These are phyloP conservation scores for Epichloe baconii DNA, from an alignment of 2,329 filamentous ascomycete genomes.

Conservation along the genomic window DNA sequence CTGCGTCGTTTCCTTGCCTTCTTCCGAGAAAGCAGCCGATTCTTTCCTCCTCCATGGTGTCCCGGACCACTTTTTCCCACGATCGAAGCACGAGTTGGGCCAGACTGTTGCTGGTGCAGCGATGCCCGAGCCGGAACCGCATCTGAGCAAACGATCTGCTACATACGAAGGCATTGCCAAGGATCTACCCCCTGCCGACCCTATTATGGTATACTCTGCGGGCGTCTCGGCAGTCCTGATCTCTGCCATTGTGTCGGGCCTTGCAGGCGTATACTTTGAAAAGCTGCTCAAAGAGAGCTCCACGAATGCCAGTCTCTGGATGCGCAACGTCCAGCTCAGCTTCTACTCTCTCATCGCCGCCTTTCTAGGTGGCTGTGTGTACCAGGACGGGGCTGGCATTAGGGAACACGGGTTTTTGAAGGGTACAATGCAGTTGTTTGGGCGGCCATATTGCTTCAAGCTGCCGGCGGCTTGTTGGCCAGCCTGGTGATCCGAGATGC, in stretches of 20 bases:
- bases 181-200: constrained; percentile 33
- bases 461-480: constrained; percentile 70
- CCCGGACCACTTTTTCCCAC: constrained; percentile 57
- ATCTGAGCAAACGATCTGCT: constrained; percentile 54
- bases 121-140: constrained; percentile 9
- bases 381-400: constrained; percentile 77
- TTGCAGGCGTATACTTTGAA: constrained; percentile 80
- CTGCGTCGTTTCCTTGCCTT: constrained; percentile 70
- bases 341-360: constrained; percentile 90
- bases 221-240: constrained; percentile 68
- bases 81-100: constrained; percentile 65
- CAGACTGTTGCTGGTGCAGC: constrained; percentile 26
- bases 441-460: constrained; percentile 71
- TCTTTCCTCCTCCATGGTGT: constrained; percentile 51
- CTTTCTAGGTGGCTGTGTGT: constrained; percentile 71
- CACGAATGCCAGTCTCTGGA: constrained; percentile 69
- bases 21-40: constrained; percentile 38
- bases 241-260: constrained; percentile 66
- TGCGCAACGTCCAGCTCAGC: constrained; percentile 85
- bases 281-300: constrained; percentile 84
- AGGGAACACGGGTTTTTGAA: constrained; percentile 80
- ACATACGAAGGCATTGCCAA: constrained; percentile 81
- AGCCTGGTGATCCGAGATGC: constrained; percentile 28
- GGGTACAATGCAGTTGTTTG: constrained; percentile 92
- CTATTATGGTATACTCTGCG: constrained; percentile 60